phyloP scores from a whole-genome alignment of 208 protist genomes.

The Leishmania tropica region DNA sequence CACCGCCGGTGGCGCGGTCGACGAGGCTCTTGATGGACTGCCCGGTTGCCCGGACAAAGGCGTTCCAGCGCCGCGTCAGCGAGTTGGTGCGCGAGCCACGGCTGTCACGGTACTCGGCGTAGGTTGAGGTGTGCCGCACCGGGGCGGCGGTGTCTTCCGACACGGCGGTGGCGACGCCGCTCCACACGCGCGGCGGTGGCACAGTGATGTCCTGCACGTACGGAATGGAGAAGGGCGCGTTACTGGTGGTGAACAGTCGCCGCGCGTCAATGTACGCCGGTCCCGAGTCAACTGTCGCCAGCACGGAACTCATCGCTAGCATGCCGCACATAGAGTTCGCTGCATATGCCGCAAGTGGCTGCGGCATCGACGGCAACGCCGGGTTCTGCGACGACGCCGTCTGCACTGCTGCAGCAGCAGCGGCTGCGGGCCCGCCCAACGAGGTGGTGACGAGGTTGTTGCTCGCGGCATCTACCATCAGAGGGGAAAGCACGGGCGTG shows the following conservation, averaged over 20 bases:
- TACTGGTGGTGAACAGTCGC: constrained; percentile 62
- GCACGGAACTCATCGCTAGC: constrained; percentile 4
- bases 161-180: constrained; percentile 27
- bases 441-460: constrained; percentile 1
- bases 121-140: constrained; percentile 33
- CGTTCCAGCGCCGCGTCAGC: constrained; percentile 41
- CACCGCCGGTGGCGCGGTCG: constrained; percentile 27
- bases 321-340: constrained; percentile 5
- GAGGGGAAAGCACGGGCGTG: constrained; percentile 22
- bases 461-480: neutral
- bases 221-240: constrained; percentile 76
- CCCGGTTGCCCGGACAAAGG: constrained; percentile 35
- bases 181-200: constrained; percentile 31
- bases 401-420: neutral
- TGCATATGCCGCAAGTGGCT: constrained; percentile 1
- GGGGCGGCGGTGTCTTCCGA: constrained; percentile 30
- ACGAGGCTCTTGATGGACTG: constrained; percentile 45
- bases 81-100: constrained; percentile 31
- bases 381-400: neutral
- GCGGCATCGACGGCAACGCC: neutral
- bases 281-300: constrained; percentile 3
- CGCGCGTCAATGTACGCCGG: constrained; percentile 40
- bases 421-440: constrained; percentile 1
- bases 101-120: constrained; percentile 52
- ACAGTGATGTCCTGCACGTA: constrained; percentile 69